Conservation (phyloP, 441 rosid species). For the Adansonia madagascariensis region DNA sequence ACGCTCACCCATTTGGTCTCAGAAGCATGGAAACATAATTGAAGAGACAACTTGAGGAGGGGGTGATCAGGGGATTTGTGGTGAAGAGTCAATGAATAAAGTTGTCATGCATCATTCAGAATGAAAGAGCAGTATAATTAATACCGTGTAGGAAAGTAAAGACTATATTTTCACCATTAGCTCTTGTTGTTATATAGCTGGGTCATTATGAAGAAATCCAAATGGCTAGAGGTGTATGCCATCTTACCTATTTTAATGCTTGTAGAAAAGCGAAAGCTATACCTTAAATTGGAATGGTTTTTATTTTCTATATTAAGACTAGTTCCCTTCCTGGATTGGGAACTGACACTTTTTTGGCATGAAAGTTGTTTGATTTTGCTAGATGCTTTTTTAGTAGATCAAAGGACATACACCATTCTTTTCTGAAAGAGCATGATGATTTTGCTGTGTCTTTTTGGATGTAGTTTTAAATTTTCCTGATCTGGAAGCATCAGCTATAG, state of each 20-base stretch:
- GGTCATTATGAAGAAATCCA: neutral
- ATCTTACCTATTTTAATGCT: neutral
- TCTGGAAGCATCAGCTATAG: neutral
- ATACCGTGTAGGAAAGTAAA: neutral
- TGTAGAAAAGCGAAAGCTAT: neutral
- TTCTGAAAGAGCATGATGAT: constrained; percentile 12
- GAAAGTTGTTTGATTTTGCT: neutral
- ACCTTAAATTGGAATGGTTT: neutral
- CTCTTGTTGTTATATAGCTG: neutral
- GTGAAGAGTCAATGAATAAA: constrained; percentile 9
- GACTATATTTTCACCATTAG: neutral
- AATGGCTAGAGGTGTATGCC: neutral
- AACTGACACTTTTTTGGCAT: neutral
- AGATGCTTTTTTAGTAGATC: neutral
- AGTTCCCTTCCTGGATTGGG: neutral
- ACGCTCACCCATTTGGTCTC: neutral
- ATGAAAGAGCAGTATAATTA: neutral
- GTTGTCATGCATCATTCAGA: constrained; percentile 6
- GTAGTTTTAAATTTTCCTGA: neutral
- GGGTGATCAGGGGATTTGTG: constrained; percentile 17
- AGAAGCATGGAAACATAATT: constrained; percentile 17
- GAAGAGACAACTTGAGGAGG: neutral
- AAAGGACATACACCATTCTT: constrained; percentile 5
- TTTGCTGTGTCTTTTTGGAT: neutral
- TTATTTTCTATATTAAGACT: neutral